phyloP scores from a whole-genome alignment of 495 filamentous ascomycete genomes.

The Lasiosphaeriaceae sp. region DNA sequence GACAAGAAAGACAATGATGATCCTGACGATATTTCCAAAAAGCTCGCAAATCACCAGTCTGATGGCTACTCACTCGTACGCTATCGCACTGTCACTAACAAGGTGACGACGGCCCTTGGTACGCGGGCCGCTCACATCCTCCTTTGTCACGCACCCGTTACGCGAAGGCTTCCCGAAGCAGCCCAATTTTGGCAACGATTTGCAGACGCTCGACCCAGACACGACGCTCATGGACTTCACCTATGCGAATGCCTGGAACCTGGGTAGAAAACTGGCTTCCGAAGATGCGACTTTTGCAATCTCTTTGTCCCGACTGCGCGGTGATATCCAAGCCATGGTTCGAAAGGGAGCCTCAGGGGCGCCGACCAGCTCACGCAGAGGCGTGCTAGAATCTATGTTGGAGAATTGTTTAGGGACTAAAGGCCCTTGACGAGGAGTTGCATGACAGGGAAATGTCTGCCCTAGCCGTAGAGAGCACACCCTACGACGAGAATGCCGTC shows the following conservation, averaged over 20 bases:
- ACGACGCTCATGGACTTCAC: conserved; percentile 46
- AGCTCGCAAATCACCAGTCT: too few species aligned
- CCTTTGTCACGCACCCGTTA: conserved; percentile 8
- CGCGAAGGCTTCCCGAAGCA: conserved; percentile 24
- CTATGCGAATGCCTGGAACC: conserved; percentile 45
- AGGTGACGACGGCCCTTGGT: conserved; percentile 36
- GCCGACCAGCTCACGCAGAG: too few species aligned
- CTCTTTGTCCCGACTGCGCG: conserved; percentile 26
- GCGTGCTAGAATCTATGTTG: too few species aligned
- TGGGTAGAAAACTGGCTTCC: conserved; percentile 37
- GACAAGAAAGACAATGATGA: too few species aligned
- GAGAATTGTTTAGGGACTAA: neutral
- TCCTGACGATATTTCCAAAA: too few species aligned
- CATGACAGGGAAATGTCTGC: neutral
- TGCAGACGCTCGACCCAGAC: conserved; percentile 43
- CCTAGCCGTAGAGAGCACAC: neutral
- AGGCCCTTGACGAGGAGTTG: neutral
- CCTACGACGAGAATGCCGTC: conserved; percentile 33
- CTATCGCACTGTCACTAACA: conserved; percentile 37
- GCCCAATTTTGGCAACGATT: conserved; percentile 29
- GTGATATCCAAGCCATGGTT: neutral
- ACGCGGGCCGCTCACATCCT: conserved; percentile 41
- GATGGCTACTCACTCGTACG: conserved; percentile 39
- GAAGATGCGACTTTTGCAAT: conserved; percentile 25
- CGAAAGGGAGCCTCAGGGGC: too few species aligned